Percentiles rank a stretch among this genome's conserved stretches.
phyloP scores from a whole-genome alignment of 2,329 filamentous ascomycete species.

The Fusarium odoratissimum region DNA sequence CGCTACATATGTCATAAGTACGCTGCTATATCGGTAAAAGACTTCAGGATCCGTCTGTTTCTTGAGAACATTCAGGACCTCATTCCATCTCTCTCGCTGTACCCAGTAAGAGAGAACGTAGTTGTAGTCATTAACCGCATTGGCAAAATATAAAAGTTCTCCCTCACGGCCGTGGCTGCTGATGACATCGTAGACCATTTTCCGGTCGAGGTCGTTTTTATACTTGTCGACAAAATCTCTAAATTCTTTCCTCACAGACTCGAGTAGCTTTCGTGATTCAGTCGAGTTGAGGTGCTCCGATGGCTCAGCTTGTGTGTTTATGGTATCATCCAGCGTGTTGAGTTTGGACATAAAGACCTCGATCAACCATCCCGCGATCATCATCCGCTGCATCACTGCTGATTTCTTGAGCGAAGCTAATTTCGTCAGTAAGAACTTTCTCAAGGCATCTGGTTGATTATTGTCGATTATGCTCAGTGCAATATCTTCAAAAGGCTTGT shows the following conservation, averaged over 20 bases:
- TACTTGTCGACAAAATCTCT: conserved; percentile 88
- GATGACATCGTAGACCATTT: conserved; percentile 95
- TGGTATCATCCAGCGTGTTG: conserved; percentile 92
- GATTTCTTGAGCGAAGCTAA: conserved; percentile 84
- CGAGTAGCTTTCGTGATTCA: conserved; percentile 78
- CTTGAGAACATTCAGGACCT: conserved; percentile 89
- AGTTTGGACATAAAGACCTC: conserved; percentile 98
- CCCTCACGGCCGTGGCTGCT: conserved; percentile 95
- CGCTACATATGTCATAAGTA: conserved; percentile 91
- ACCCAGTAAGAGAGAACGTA: conserved; percentile 98
- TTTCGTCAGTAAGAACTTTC: conserved; percentile 90
- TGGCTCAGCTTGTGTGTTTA: conserved; percentile 87
- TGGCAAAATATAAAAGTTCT: conserved; percentile 92
- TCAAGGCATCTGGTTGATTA: conserved; percentile 87
- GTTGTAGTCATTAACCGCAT: conserved; percentile 88
- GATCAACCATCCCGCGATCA: conserved; percentile 95
- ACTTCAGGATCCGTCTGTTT: conserved; percentile 92
- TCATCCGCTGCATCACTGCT: conserved; percentile 89
- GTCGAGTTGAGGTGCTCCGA: conserved; percentile 76
- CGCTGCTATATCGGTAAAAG: conserved; percentile 96
- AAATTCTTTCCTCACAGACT: conserved; percentile 79
- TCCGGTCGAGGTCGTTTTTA: conserved; percentile 87
- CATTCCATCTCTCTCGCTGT: conserved; percentile 90
- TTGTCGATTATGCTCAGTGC: conserved; percentile 91
- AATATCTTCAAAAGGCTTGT: conserved; percentile 96